phyloP scores from a whole-genome alignment of 176 grass and related monocot species.

The Eragrostis nindensis region DNA sequence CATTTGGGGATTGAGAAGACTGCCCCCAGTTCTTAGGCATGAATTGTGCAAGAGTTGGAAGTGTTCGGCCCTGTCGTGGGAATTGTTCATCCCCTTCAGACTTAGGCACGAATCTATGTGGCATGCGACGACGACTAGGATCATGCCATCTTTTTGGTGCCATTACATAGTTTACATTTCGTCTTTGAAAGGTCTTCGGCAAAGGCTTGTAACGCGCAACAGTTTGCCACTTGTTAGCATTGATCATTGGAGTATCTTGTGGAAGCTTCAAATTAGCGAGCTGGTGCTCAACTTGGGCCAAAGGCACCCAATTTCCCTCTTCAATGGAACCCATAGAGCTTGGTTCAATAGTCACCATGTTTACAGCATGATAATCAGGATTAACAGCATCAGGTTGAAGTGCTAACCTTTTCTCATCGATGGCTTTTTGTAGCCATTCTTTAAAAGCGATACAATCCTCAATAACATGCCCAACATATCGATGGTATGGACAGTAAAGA shows the following conservation, averaged over 20 bases:
- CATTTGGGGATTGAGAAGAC: too few relatives aligned
- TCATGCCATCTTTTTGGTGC: not conserved
- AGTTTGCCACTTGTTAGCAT: not conserved
- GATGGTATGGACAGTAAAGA: not conserved
- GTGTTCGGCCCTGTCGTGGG: accelerated
- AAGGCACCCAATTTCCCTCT: not conserved
- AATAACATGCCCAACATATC: not conserved
- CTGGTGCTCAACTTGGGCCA: not conserved
- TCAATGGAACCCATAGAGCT: accelerated
- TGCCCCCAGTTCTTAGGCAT: not conserved
- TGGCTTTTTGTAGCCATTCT: not conserved
- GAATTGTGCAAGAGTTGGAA: not conserved
- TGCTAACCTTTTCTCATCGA: not conserved
- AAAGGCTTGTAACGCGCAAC: too few relatives aligned
- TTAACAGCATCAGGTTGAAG: not conserved
- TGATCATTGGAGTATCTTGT: too few relatives aligned
- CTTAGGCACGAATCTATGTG: not conserved
- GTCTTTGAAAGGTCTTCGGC: accelerated
- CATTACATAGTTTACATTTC: accelerated
- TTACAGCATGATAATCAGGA: not conserved
- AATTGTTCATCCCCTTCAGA: not conserved
- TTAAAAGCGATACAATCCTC: not conserved
- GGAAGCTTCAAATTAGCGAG: too few relatives aligned
- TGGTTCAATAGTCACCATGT: not conserved
- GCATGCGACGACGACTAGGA: not conserved